Percentiles rank a stretch among this genome's conserved stretches.
phyloP scores from a whole-genome alignment of 352 stramenopile genomes.

The Pythium sp. region DNA sequence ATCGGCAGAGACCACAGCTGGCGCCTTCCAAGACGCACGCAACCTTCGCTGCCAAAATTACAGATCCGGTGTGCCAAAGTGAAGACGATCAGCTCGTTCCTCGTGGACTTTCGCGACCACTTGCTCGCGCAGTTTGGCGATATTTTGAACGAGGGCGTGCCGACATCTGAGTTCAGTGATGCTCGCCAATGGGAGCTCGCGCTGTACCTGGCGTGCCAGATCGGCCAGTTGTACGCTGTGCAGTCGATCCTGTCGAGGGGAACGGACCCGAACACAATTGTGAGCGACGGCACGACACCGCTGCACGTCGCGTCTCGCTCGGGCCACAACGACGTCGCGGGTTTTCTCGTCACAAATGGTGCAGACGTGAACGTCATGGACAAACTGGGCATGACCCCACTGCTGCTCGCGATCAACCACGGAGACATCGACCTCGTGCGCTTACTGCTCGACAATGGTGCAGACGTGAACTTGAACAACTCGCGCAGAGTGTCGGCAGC shows the following conservation, averaged over 20 bases:
- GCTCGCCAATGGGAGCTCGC: slow-evolving; percentile 50
- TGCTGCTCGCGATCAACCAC: slow-evolving; percentile 49
- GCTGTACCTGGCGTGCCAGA: slow-evolving; percentile 48
- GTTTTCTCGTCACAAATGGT: slow-evolving; percentile 38
- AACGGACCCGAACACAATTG: slow-evolving; percentile 36
- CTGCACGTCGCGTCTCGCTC: slow-evolving; percentile 47
- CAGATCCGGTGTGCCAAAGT: slow-evolving; percentile 30
- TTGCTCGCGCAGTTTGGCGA: slow-evolving; percentile 35
- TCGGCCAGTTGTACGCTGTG: slow-evolving; percentile 43
- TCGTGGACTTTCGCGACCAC: slow-evolving; percentile 49
- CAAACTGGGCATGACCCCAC: slow-evolving; percentile 38
- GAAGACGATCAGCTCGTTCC: slow-evolving; percentile 34
- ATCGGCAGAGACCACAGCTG: neutral
- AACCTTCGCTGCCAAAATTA: slow-evolving; percentile 34
- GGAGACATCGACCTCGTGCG: slow-evolving; percentile 42
- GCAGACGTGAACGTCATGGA: slow-evolving; percentile 43
- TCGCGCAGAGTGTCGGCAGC: slow-evolving; percentile 39
- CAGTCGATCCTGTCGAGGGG: slow-evolving; percentile 41
- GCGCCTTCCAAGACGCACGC: slow-evolving; percentile 10
- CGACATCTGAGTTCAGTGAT: slow-evolving; percentile 17
- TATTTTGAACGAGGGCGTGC: slow-evolving; percentile 4
- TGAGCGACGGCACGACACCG: slow-evolving; percentile 35
- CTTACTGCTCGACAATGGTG: slow-evolving; percentile 41
- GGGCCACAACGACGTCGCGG: slow-evolving; percentile 45
- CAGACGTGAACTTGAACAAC: slow-evolving; percentile 52